Percentiles rank a stretch among this genome's conserved stretches.
phyloP scores from a whole-genome alignment of 371 early-diverging fungal species.

The Rhizomucor miehei region DNA sequence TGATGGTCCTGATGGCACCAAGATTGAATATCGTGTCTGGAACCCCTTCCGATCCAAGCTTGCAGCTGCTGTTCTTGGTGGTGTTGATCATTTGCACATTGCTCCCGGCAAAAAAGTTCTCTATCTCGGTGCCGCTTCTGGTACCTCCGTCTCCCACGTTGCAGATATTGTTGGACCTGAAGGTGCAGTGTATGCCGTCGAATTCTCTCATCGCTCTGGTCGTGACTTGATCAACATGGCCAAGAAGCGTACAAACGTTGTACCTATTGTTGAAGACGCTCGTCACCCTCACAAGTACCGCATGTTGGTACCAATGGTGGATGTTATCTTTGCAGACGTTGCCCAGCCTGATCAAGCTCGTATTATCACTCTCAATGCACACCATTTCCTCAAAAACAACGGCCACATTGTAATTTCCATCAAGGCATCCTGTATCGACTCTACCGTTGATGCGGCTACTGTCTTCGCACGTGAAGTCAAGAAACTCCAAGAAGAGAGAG shows the following conservation, averaged over 20 bases:
- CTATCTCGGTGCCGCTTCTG: constrained; percentile 98
- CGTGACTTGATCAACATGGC: constrained; percentile 99
- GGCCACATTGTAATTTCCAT: constrained; percentile 99
- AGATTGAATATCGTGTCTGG: constrained; percentile 99
- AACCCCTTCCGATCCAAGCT: constrained; percentile 99
- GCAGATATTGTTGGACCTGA: constrained; percentile 99
- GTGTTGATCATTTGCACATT: constrained; percentile 97
- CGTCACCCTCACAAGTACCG: constrained; percentile 99
- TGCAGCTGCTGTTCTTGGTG: constrained; percentile 99
- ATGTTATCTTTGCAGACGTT: constrained; percentile 99
- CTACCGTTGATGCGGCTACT: constrained; percentile 96
- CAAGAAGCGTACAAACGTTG: constrained; percentile 99
- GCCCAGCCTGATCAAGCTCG: constrained; percentile 99
- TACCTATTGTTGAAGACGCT: constrained; percentile 99
- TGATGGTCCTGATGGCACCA: constrained; percentile 92
- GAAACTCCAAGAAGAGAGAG: constrained; percentile 97
- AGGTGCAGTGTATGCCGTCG: constrained; percentile 99
- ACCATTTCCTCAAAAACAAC: constrained; percentile 98
- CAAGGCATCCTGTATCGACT: constrained; percentile 99
- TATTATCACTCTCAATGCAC: constrained; percentile 98
- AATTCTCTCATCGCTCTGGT: constrained; percentile 99
- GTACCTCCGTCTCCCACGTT: constrained; percentile 99
- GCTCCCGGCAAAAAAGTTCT: constrained; percentile 98
- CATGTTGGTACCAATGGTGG: constrained; percentile 99
- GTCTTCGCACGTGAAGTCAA: constrained; percentile 99